phyloP scores from a whole-genome alignment of 1,284 basidiomycete genomes.

The Polyporus tsugae region DNA sequence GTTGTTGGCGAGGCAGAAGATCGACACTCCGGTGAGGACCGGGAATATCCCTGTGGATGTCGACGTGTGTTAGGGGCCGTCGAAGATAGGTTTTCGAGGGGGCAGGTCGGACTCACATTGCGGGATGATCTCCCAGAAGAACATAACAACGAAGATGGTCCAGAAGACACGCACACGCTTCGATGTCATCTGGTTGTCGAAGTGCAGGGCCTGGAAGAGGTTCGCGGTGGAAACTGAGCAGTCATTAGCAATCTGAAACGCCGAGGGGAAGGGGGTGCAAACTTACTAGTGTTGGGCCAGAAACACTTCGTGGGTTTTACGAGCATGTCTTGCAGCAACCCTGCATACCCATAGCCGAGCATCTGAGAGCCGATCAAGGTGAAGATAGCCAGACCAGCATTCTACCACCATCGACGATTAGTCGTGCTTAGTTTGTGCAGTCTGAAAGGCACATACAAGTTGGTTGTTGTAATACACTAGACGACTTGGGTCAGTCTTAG shows the following conservation, averaged over 20 bases:
- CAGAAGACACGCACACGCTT: slow-evolving; percentile 45
- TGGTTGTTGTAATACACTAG: slow-evolving; percentile 45
- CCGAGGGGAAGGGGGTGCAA: too few species aligned
- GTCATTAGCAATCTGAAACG: not conserved
- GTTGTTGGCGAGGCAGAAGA: slow-evolving; percentile 68
- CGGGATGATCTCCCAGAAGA: slow-evolving; percentile 49
- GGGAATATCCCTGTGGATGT: slow-evolving; percentile 42
- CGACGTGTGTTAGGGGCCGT: not conserved
- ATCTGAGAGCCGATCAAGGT: slow-evolving; percentile 44
- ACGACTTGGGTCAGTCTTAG: not conserved
- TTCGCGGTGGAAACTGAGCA: slow-evolving; percentile 40
- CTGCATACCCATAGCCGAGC: slow-evolving; percentile 44
- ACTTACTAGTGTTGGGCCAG: slow-evolving; percentile 42
- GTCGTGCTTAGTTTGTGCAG: not conserved
- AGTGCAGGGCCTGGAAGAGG: slow-evolving; percentile 44
- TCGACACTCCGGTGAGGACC: slow-evolving; percentile 55
- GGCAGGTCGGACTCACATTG: slow-evolving; percentile 54
- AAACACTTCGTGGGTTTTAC: slow-evolving; percentile 45
- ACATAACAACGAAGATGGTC: slow-evolving; percentile 40
- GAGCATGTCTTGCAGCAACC: slow-evolving; percentile 41
- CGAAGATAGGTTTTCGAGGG: not conserved
- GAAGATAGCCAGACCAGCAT: slow-evolving; percentile 43
- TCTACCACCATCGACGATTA: slow-evolving; percentile 25
- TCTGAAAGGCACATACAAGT: slow-evolving; percentile 33
- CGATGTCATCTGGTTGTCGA: slow-evolving; percentile 44